Evolutionary conservation across 148 eudicot species (phyloP).

Genomic region (Camellia lanceoleosa): DNA sequence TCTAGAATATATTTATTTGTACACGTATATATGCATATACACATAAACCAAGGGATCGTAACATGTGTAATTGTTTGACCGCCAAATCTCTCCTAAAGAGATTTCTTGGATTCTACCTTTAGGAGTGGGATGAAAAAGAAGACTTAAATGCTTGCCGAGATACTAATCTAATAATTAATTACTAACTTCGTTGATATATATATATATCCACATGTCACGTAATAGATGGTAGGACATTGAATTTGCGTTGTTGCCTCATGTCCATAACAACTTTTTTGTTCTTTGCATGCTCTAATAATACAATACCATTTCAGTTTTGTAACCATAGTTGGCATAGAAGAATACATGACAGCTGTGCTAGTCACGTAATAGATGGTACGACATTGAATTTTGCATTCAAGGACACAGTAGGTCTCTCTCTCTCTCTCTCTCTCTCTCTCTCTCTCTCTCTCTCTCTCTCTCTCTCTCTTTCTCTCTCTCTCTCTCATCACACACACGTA

Average conservation of each 20-base stretch:
- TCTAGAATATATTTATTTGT: too few species aligned
- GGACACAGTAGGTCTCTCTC: neutral
- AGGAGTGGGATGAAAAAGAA: too few species aligned
- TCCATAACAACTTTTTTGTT: neutral
- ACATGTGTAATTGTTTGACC: too few species aligned
- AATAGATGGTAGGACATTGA: neutral
- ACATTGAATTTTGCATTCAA: neutral
- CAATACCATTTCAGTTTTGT: neutral
- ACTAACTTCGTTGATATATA: too few species aligned
- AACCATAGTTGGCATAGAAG: slow-evolving; percentile 3
- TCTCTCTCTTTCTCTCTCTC: slow-evolving; percentile 2
- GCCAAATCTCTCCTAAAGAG: too few species aligned
- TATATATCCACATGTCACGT: neutral
- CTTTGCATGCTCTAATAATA: slow-evolving; percentile 13
- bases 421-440: neutral
- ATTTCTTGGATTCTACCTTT: too few species aligned
- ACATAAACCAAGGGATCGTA: too few species aligned
- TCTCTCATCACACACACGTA: neutral
- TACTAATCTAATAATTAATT: too few species aligned
- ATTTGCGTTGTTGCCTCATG: neutral
- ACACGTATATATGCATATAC: too few species aligned
- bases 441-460: neutral
- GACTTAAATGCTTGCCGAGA: too few species aligned
- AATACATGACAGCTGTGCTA: neutral
- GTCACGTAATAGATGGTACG: neutral